phyloP scores from a whole-genome alignment of 164 flowering plant species.

The Kingdonia uniflora region DNA sequence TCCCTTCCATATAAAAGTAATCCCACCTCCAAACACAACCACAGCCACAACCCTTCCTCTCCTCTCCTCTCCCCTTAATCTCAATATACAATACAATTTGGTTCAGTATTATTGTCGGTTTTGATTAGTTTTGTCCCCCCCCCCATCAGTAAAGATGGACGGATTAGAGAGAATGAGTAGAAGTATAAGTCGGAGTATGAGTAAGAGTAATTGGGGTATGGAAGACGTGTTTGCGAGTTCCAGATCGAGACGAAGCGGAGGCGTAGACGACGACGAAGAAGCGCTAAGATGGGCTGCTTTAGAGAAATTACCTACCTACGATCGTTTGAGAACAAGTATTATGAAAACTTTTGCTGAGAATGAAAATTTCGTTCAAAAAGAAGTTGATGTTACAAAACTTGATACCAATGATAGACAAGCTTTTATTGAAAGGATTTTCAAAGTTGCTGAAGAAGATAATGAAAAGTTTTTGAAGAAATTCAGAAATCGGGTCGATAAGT shows the following conservation, averaged over 20 bases:
- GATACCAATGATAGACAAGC: constrained; percentile 47
- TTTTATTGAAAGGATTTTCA: constrained; percentile 26
- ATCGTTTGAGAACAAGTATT: constrained; percentile 66
- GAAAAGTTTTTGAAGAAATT: constrained; percentile 29
- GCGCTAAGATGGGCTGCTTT: constrained; percentile 85
- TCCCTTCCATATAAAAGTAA: too few species aligned
- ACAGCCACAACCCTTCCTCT: too few species aligned
- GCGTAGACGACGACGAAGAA: constrained; percentile 66
- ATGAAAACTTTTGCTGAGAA: constrained; percentile 40
- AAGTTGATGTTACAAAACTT: constrained; percentile 69
- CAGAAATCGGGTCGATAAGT: constrained; percentile 29
- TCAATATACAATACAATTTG: too few species aligned
- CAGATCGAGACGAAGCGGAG: constrained; percentile 24
- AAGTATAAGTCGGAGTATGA: too few species aligned
- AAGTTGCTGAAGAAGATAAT: constrained; percentile 32
- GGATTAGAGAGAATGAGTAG: background rate
- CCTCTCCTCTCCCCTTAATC: too few species aligned
- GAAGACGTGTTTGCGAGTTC: constrained; percentile 32
- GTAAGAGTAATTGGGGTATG: too few species aligned
- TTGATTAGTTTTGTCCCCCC: too few species aligned
- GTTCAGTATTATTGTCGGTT: too few species aligned
- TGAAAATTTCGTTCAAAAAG: constrained; percentile 27
- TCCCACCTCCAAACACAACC: too few species aligned
- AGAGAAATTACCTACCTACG: constrained; percentile 82
- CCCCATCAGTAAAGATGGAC: background rate